Evolutionary conservation across 805 yeast species (phyloP).

Genomic region (Candida krabiensis): DNA sequence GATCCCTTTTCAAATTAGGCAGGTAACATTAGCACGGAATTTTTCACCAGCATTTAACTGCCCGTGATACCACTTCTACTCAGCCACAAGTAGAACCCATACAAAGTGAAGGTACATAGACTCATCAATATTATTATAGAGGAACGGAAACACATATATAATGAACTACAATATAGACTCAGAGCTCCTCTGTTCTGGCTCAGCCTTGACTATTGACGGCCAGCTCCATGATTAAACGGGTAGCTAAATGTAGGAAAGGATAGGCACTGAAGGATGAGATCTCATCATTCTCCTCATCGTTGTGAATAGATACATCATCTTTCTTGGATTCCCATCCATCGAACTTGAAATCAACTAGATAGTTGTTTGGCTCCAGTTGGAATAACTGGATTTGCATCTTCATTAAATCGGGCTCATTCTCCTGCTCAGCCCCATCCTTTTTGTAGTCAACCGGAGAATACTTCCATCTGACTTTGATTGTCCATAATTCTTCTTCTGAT

Average conservation of each 20-base stretch:
- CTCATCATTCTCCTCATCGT: constrained; percentile 54
- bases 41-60: too few species aligned
- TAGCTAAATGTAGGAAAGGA: constrained; percentile 91
- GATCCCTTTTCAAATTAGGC: too few species aligned
- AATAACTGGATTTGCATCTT: constrained; percentile 96
- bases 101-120: too few species aligned
- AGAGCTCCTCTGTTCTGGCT: too few species aligned
- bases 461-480: constrained; percentile 92
- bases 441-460: constrained; percentile 45
- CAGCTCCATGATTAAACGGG: constrained; percentile 89
- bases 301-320: constrained; percentile 38
- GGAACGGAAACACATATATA: too few species aligned
- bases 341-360: constrained; percentile 93
- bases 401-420: constrained; percentile 70
- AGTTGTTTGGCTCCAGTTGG: constrained; percentile 93
- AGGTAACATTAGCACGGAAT: too few species aligned
- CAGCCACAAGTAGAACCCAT: too few species aligned
- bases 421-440: constrained; percentile 21
- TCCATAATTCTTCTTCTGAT: constrained; percentile 93
- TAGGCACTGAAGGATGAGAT: constrained; percentile 92
- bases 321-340: constrained; percentile 86
- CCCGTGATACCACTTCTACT: too few species aligned
- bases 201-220: constrained; percentile 84
- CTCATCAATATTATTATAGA: too few species aligned
- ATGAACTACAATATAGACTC: too few species aligned